A percentile compares a stretch with the other conserved stretches of the same genome.
These are phyloP conservation scores for Nitzschia sp. DNA, from an alignment of 108 stramenopile genomes.

Conservation along the genomic window DNA sequence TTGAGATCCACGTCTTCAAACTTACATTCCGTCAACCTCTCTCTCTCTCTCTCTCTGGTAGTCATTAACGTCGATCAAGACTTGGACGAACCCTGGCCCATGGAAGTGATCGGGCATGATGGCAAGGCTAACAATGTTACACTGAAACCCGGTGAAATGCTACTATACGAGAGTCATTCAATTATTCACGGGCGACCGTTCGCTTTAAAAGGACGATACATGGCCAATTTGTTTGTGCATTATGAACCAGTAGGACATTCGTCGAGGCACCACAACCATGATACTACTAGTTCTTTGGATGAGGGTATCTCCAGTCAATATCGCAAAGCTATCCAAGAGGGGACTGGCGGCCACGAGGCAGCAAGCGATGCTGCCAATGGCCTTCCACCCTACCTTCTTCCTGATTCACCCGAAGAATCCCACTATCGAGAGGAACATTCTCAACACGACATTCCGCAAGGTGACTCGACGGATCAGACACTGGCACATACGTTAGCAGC, in stretches of 20 bases:
- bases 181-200: slow-evolving; percentile 84
- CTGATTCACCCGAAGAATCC: slow-evolving; percentile 41
- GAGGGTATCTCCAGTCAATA: slow-evolving; percentile 42
- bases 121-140: slow-evolving; percentile 64
- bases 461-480: slow-evolving; percentile 34
- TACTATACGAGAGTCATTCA: slow-evolving; percentile 67
- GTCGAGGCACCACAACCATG: not conserved
- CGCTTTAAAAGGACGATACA: slow-evolving; percentile 78
- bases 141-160: slow-evolving; percentile 63
- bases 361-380: slow-evolving; percentile 11
- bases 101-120: slow-evolving; percentile 86
- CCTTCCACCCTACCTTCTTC: slow-evolving; percentile 21
- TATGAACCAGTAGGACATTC: slow-evolving; percentile 72
- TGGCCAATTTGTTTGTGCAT: slow-evolving; percentile 90
- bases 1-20: not conserved
- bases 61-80: slow-evolving; percentile 48
- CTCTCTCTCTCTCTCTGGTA: too few species aligned
- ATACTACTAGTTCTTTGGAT: not conserved
- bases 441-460: slow-evolving; percentile 16
- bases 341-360: slow-evolving; percentile 37
- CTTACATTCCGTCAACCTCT: too few species aligned
- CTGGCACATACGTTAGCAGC: not conserved
- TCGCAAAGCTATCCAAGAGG: slow-evolving; percentile 25
- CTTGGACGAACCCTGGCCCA: slow-evolving; percentile 89
- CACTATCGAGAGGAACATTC: slow-evolving; percentile 50